Conservation (phyloP, 2,329 filamentous ascomycete species). For the Cercospora nicotianae region DNA sequence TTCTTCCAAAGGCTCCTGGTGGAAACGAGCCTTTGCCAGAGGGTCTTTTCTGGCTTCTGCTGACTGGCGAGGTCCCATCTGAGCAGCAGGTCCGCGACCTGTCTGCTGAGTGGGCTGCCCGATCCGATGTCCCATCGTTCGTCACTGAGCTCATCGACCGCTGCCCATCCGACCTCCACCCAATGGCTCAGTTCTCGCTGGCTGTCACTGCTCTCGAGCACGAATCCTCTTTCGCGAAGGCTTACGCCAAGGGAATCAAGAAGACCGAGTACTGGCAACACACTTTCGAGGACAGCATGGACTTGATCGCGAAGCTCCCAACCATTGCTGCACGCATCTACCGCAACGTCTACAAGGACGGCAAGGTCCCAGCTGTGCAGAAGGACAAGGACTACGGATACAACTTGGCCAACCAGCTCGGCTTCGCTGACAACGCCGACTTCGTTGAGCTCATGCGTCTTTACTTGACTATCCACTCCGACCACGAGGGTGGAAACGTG, state of each 20-base stretch:
- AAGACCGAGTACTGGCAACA: conserved; percentile 99
- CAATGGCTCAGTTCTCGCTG: conserved; percentile 99
- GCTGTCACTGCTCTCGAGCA: conserved; percentile 98
- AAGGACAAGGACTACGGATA: conserved; percentile 99
- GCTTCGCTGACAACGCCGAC: conserved; percentile 90
- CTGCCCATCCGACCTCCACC: conserved; percentile 97
- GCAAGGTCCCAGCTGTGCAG: conserved; percentile 92
- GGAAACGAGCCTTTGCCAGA: conserved; percentile 96
- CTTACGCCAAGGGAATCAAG: conserved; percentile 97
- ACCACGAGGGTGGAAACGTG: conserved; percentile 99
- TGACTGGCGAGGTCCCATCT: conserved; percentile 95
- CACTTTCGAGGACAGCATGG: conserved; percentile 99
- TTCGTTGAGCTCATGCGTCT: conserved; percentile 98
- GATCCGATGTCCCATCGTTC: conserved; percentile 95
- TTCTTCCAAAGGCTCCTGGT: conserved; percentile 94
- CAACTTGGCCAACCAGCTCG: conserved; percentile 99
- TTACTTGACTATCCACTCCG: conserved; percentile 99
- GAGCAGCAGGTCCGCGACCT: conserved; percentile 99
- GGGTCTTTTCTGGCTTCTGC: conserved; percentile 98
- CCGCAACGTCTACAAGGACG: conserved; percentile 99
- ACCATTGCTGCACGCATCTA: conserved; percentile 98
- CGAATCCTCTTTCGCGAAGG: conserved; percentile 96
- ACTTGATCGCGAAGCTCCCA: conserved; percentile 98
- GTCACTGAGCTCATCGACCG: conserved; percentile 99
- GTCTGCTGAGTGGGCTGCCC: conserved; percentile 97